phyloP scores from a whole-genome alignment of 2,329 filamentous ascomycete species.

The Curvularia sp. region DNA sequence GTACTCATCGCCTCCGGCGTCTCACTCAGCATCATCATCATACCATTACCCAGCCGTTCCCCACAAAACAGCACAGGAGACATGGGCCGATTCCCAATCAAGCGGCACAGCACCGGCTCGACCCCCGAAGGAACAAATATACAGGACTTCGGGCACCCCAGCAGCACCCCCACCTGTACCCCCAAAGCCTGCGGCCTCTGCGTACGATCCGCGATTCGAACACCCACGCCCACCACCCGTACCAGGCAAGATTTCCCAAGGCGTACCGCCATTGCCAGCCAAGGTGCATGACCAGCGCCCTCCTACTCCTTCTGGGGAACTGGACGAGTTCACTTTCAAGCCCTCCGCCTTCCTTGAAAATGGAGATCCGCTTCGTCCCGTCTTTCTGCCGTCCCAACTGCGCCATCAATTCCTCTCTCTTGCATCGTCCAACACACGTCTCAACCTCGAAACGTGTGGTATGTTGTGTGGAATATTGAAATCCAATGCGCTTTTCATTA shows the following conservation, averaged over 20 bases:
- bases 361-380: slow-evolving; percentile 81
- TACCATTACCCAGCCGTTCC: slow-evolving; percentile 58
- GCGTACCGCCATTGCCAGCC: slow-evolving; percentile 42
- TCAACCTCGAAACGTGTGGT: slow-evolving; percentile 91
- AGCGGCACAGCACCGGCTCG: slow-evolving; percentile 49
- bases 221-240: slow-evolving; percentile 34
- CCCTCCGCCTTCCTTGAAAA: slow-evolving; percentile 90
- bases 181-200: slow-evolving; percentile 37
- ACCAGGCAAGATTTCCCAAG: slow-evolving; percentile 40
- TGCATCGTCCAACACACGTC: slow-evolving; percentile 76
- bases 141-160: slow-evolving; percentile 32
- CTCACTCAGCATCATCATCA: slow-evolving; percentile 38
- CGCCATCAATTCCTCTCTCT: slow-evolving; percentile 76
- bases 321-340: slow-evolving; percentile 77
- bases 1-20: slow-evolving; percentile 36
- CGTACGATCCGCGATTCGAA: slow-evolving; percentile 20
- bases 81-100: slow-evolving; percentile 38
- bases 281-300: slow-evolving; percentile 44
- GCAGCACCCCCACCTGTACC: slow-evolving; percentile 39
- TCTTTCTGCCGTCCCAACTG: slow-evolving; percentile 83
- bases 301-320: slow-evolving; percentile 48
- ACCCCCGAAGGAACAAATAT: slow-evolving; percentile 45
- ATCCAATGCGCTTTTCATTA: slow-evolving; percentile 92
- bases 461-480: slow-evolving; percentile 90
- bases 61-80: slow-evolving; percentile 47